Base-by-base conservation (phyloP, 768 basidiomycete genomes). In the Serpula lacrymans region DNA sequence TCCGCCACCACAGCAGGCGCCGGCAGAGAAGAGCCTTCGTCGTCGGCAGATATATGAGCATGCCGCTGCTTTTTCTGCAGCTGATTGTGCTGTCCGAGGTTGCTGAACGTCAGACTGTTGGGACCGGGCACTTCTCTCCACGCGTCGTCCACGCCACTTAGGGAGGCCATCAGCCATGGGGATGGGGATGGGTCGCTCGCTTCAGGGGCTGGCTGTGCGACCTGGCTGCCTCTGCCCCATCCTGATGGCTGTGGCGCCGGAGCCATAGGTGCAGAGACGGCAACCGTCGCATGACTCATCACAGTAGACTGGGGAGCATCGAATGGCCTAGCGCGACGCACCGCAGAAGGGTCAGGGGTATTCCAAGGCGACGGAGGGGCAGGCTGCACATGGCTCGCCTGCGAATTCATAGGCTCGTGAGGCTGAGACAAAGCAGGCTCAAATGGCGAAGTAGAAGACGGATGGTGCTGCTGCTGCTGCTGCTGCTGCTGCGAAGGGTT, bases 61-160 rank as follows among this genome's bases (percentile, higher is more conserved):
- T 65, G 54, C 23, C 67, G 64, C 33, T 71, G 62, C n/a, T n/a
- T n/a, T n/a, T n/a, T n/a, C 42, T 76, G 71, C 36, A 77, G 65
- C 47, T 72, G 71, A 44, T 78, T 77, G 47, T 81, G 78, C 36
- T 80, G 78, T 7, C 73, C 77, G 14, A 81, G 60, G 48, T 79
- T 80, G 38, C 70, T 74, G 41, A 74, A 67, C 0, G 81, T 79
- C 14, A 82, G 64, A 43, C 75, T 77, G 45, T 71, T 69, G 9
- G 72, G 65, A 12, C 67, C 69, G 2, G 67, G 65, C 14, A 53
- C 41, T 32, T 65, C 57, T 26, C 55, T 58, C 80, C 79, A 81
- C 34, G 55, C 64, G 13, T 75, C 74, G 25, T 76, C 70, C 0
- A 66, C 56, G 25, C 55, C 52, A 17, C 67, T 67, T 39, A 78